Conservation (phyloP, 106 monocot genomes). For the Apostasia ramifera region DNA sequence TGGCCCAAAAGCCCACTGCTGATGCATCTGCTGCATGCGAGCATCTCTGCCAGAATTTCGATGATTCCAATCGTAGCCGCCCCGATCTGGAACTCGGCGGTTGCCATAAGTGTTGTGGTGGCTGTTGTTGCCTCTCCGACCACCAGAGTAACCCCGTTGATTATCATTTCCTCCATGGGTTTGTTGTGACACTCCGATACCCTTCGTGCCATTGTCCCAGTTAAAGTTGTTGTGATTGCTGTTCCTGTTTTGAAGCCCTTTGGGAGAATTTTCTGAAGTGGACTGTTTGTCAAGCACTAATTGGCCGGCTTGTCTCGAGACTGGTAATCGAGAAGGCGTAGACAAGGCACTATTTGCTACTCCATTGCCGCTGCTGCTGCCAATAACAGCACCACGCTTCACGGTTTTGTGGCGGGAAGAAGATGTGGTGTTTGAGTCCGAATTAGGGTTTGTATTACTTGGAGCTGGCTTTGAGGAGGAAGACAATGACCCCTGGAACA, state of each 20-base stretch:
- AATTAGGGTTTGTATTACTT: slow-evolving; percentile 15
- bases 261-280: slow-evolving; percentile 19
- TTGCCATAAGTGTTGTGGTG: slow-evolving; percentile 21
- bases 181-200: slow-evolving; percentile 21
- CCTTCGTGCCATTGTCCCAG: slow-evolving; percentile 11
- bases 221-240: background rate
- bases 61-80: slow-evolving; percentile 13
- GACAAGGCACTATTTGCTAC: slow-evolving; percentile 9
- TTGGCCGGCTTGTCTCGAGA: background rate
- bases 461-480: slow-evolving; percentile 10
- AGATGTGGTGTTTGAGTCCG: slow-evolving; percentile 14
- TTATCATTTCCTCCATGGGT: slow-evolving; percentile 32
- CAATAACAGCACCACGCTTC: slow-evolving; percentile 18
- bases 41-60: slow-evolving; percentile 16
- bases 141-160: slow-evolving; percentile 29
- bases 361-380: background rate
- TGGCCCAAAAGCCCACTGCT: slow-evolving; percentile 15
- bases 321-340: slow-evolving; percentile 3
- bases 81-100: slow-evolving; percentile 37
- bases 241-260: slow-evolving; percentile 14
- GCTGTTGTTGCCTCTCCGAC: slow-evolving; percentile 25
- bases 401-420: slow-evolving; percentile 25
- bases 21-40: slow-evolving; percentile 15
- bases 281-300: slow-evolving; percentile 1
- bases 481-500: slow-evolving; percentile 3